These are phyloP conservation scores for Populus hybrid DNA, from an alignment of 441 rosid genomes.

Conservation along the genomic window DNA sequence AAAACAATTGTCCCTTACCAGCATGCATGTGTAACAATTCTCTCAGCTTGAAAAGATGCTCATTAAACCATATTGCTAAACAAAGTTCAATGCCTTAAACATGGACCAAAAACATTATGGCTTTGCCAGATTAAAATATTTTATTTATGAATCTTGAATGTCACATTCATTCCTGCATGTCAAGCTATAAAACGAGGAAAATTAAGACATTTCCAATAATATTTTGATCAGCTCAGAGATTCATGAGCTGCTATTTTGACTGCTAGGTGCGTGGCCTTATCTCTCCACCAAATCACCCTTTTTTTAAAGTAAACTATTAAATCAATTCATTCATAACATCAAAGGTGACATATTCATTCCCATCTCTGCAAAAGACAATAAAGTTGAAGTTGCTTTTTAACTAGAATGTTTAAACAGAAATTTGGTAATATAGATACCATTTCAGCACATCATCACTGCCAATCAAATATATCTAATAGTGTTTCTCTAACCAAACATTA, in stretches of 20 bases:
- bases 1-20: too few relatives aligned
- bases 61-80: too few relatives aligned
- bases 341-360: neutral
- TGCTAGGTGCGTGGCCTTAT: neutral
- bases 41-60: too few relatives aligned
- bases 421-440: neutral
- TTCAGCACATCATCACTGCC: neutral
- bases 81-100: too few relatives aligned
- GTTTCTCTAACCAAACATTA: neutral
- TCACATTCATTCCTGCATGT: neutral
- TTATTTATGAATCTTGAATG: neutral
- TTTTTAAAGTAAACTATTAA: too few relatives aligned
- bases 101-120: too few relatives aligned
- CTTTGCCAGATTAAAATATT: too few relatives aligned
- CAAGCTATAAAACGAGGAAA: too few relatives aligned
- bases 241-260: too few relatives aligned
- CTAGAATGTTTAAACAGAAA: neutral
- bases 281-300: neutral
- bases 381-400: neutral
- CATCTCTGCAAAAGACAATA: neutral
- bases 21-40: too few relatives aligned
- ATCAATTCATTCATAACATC: neutral
- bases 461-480: neutral
- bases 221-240: neutral
- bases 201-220: neutral